phyloP scores from a whole-genome alignment of 2,329 filamentous ascomycete genomes.

The Simplicillium sp. region DNA sequence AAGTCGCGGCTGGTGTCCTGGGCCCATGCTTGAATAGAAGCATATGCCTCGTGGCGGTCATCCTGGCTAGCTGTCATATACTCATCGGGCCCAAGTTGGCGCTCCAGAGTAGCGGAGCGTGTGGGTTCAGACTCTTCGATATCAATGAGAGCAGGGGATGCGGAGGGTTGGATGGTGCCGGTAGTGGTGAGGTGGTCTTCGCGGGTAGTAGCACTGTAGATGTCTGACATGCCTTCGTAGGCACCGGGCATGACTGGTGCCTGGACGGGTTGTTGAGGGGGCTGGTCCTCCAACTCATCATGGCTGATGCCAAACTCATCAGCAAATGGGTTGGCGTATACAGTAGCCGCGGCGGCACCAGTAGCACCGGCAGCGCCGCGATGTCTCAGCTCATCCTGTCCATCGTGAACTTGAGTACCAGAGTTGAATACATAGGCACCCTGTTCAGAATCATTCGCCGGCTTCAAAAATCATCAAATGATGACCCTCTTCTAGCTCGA shows the following conservation, averaged over 20 bases:
- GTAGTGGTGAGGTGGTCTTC: constrained; percentile 16
- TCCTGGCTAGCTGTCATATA: constrained; percentile 44
- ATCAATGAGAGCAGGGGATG: constrained; percentile 22
- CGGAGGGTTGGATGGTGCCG: constrained; percentile 12
- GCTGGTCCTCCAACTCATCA: constrained; percentile 28
- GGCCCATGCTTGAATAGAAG: constrained; percentile 57
- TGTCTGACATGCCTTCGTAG: constrained; percentile 41
- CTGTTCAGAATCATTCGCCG: constrained; percentile 39
- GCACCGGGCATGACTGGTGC: constrained; percentile 26
- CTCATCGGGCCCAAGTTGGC: constrained; percentile 29
- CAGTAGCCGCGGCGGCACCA: constrained; percentile 28
- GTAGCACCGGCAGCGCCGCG: constrained; percentile 32
- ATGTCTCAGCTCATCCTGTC: constrained; percentile 38
- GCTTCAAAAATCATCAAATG: constrained; percentile 52
- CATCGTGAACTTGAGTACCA: constrained; percentile 33
- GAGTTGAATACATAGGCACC: constrained; percentile 51
- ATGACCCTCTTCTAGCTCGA: constrained; percentile 22
- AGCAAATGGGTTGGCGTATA: constrained; percentile 50
- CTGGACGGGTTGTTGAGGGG: constrained; percentile 26
- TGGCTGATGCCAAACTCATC: constrained; percentile 45
- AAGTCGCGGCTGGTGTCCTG: constrained; percentile 43
- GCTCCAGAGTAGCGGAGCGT: constrained; percentile 24
- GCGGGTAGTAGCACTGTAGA: constrained; percentile 48
- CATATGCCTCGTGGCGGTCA: constrained; percentile 38
- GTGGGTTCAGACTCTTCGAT: constrained; percentile 12